Conservation (phyloP, 495 filamentous ascomycete species). For the Aspergillus mulundensis region DNA sequence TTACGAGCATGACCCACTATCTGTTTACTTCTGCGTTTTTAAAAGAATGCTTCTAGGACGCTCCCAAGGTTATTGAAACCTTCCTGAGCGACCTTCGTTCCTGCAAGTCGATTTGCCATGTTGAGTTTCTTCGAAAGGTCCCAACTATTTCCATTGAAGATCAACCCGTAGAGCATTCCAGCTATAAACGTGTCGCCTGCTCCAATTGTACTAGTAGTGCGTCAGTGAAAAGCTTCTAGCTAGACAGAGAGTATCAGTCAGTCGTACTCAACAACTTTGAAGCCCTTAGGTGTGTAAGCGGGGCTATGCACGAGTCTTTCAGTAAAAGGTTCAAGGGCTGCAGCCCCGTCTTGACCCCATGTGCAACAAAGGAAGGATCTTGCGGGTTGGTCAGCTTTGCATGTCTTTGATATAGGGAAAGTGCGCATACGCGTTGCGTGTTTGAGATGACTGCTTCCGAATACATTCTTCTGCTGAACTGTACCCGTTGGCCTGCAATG, state of each 20-base stretch:
- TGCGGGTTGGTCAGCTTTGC: background rate
- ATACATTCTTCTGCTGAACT: constrained; percentile 48
- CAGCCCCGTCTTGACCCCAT: constrained; percentile 62
- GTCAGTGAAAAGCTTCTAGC: constrained; percentile 14
- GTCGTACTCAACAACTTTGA: constrained; percentile 56
- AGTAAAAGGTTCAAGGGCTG: constrained; percentile 38
- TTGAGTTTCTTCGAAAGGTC: constrained; percentile 44
- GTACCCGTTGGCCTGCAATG: constrained; percentile 44
- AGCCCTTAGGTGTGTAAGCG: constrained; percentile 38
- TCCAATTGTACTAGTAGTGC: constrained; percentile 52
- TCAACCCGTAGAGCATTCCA: constrained; percentile 60
- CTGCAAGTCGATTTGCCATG: constrained; percentile 65
- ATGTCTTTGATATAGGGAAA: background rate
- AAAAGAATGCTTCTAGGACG: constrained; percentile 15
- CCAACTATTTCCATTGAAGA: constrained; percentile 50
- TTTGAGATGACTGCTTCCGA: constrained; percentile 36
- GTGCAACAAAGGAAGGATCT: constrained; percentile 61
- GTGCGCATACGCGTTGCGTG: constrained; percentile 39
- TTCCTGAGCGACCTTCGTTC: constrained; percentile 61
- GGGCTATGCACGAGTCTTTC: constrained; percentile 39
- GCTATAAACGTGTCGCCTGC: constrained; percentile 76
- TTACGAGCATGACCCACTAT: no score
- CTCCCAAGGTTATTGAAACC: constrained; percentile 55
- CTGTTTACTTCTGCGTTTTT: no score
- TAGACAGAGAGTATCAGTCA: background rate